Conservation (phyloP, 495 filamentous ascomycete species). For the Glonium stellatum region DNA sequence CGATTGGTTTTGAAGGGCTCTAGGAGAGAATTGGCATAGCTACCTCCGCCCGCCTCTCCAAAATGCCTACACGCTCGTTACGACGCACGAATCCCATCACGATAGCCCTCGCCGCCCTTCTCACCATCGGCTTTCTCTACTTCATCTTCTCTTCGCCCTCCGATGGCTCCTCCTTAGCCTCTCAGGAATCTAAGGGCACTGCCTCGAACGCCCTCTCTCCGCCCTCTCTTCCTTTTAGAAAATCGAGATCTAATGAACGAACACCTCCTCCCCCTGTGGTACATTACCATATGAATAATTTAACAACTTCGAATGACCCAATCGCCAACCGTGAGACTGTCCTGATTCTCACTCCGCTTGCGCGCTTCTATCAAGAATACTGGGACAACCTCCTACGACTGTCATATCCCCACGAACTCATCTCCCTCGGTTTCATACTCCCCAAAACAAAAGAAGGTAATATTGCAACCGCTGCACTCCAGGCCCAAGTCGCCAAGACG, state of each 20-base stretch:
- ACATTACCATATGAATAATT: conserved; percentile 88
- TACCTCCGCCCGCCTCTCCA: conserved; percentile 14
- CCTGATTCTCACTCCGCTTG: conserved; percentile 86
- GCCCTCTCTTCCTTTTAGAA: conserved; percentile 75
- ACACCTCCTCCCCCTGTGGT: conserved; percentile 74
- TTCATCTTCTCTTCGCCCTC: conserved; percentile 54
- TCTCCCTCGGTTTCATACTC: conserved; percentile 93
- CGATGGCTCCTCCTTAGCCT: conserved; percentile 32
- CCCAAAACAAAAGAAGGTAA: conserved; percentile 88
- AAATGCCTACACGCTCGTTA: conserved; percentile 41
- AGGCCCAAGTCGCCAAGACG: conserved; percentile 75
- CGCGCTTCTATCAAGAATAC: conserved; percentile 85
- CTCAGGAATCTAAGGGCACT: conserved; percentile 6
- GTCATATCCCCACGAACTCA: conserved; percentile 84
- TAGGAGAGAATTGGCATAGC: conserved; percentile 7
- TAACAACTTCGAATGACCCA: conserved; percentile 72
- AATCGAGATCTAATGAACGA: conserved; percentile 49
- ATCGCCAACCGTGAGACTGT: conserved; percentile 74
- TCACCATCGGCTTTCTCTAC: conserved; percentile 57
- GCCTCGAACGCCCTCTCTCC: conserved; percentile 51
- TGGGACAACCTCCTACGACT: conserved; percentile 90
- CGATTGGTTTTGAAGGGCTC: not conserved
- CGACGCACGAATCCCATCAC: conserved; percentile 64
- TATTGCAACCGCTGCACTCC: conserved; percentile 67
- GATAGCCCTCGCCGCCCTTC: conserved; percentile 51